phyloP scores from a whole-genome alignment of 1,139 yeast genomes.

The Kazachstania sp. region DNA sequence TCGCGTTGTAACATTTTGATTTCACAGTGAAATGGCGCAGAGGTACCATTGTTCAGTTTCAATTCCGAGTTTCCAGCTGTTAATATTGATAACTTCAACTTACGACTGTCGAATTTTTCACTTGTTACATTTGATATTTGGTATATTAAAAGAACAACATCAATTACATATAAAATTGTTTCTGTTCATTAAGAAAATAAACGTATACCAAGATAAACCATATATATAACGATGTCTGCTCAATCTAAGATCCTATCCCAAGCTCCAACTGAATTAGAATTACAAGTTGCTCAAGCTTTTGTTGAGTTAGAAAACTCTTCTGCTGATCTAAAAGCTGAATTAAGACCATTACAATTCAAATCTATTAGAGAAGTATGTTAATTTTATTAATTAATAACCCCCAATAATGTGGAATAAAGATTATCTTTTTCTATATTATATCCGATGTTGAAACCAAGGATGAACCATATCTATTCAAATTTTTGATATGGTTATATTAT shows the following conservation, averaged over 20 bases:
- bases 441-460: not conserved
- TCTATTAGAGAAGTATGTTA: conserved; percentile 77
- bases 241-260: conserved; percentile 88
- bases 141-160: no score
- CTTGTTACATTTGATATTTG: not conserved
- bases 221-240: conserved; percentile 65
- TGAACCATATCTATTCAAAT: not conserved
- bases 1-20: no score
- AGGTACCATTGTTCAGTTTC: no score
- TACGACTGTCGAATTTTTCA: not conserved
- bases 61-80: no score
- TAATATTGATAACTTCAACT: no score
- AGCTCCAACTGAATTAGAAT: conserved; percentile 96
- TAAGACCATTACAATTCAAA: conserved; percentile 98
- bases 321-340: conserved; percentile 92
- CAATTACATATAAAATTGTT: no score
- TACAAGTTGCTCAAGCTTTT: conserved; percentile 99
- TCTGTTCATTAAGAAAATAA: no score
- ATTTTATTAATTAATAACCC: not conserved
- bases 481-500: not conserved
- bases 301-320: conserved; percentile 92
- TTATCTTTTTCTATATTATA: not conserved
- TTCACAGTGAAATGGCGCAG: no score
- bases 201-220: not conserved
- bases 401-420: not conserved